Evolutionary conservation across 495 filamentous ascomycete species (phyloP).

Genomic region (Pseudevernia furfuracea): DNA sequence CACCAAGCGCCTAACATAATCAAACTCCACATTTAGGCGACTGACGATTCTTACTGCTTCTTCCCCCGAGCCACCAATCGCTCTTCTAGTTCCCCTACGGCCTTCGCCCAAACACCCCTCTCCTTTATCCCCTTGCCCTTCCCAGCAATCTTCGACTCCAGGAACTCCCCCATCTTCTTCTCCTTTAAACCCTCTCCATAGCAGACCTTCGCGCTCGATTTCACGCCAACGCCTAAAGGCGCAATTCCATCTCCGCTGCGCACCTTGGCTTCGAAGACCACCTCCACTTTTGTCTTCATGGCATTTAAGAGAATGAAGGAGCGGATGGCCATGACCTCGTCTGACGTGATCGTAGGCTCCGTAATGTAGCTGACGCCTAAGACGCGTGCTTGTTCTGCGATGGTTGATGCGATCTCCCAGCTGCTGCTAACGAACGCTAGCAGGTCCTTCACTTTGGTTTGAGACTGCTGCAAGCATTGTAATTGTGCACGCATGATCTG

Average conservation of each 20-base stretch:
- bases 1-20: not conserved
- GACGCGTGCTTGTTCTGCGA: constrained; percentile 47
- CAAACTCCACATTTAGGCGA: not conserved
- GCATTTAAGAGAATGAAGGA: constrained; percentile 48
- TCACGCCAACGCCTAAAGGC: constrained; percentile 33
- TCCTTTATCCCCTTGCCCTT: constrained; percentile 28
- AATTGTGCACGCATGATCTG: constrained; percentile 54
- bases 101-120: constrained; percentile 46
- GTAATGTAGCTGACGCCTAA: constrained; percentile 49
- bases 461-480: constrained; percentile 43
- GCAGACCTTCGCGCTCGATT: constrained; percentile 43
- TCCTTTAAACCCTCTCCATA: constrained; percentile 63
- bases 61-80: constrained; percentile 48
- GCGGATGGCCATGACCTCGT: constrained; percentile 47
- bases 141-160: constrained; percentile 36
- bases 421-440: constrained; percentile 45
- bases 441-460: constrained; percentile 45
- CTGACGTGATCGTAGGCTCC: constrained; percentile 44
- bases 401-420: constrained; percentile 51
- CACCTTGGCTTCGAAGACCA: constrained; percentile 46
- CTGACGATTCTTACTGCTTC: constrained; percentile 29
- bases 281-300: constrained; percentile 54
- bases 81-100: constrained; percentile 47
- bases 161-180: constrained; percentile 55
- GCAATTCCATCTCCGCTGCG: constrained; percentile 26